phyloP scores from a whole-genome alignment of 352 stramenopile species.

The Phytophthora chlamydospora region DNA sequence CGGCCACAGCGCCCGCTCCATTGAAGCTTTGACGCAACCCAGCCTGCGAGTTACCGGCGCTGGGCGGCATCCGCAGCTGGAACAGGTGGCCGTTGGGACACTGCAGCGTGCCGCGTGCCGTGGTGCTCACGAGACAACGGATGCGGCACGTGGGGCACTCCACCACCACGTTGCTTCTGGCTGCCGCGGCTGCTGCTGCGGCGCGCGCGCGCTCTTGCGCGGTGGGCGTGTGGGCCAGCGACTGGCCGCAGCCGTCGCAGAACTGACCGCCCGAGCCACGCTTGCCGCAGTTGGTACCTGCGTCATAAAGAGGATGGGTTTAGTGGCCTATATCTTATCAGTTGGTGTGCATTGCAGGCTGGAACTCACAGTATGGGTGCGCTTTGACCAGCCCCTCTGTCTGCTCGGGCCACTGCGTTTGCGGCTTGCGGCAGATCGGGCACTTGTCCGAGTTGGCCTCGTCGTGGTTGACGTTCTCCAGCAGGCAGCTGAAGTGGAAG shows the following conservation, averaged over 20 bases:
- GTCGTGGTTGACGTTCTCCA: slow-evolving; percentile 91
- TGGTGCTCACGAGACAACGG: slow-evolving; percentile 79
- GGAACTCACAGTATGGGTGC: slow-evolving; percentile 74
- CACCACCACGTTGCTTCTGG: slow-evolving; percentile 75
- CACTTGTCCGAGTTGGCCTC: slow-evolving; percentile 90
- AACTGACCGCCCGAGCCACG: slow-evolving; percentile 72
- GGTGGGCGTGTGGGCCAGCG: slow-evolving; percentile 74
- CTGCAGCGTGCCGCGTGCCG: slow-evolving; percentile 70
- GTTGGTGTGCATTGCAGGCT: not conserved
- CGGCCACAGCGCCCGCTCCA: slow-evolving; percentile 20
- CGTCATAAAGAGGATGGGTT: slow-evolving; percentile 4
- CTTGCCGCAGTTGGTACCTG: slow-evolving; percentile 80
- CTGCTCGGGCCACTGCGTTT: slow-evolving; percentile 87
- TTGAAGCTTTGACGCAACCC: slow-evolving; percentile 45
- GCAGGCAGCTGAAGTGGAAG: slow-evolving; percentile 86
- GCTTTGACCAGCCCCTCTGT: slow-evolving; percentile 86
- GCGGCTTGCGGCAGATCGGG: slow-evolving; percentile 85
- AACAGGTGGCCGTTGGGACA: slow-evolving; percentile 81
- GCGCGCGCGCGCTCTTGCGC: slow-evolving; percentile 66
- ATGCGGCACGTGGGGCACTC: slow-evolving; percentile 79
- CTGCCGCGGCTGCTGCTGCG: slow-evolving; percentile 52
- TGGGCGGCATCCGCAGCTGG: slow-evolving; percentile 68
- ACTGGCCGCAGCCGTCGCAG: slow-evolving; percentile 78
- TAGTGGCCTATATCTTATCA: not conserved
- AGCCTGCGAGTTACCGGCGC: slow-evolving; percentile 46